Base-by-base conservation (phyloP, 306 rosid genomes). In the Pachyrhizus erosus region DNA sequence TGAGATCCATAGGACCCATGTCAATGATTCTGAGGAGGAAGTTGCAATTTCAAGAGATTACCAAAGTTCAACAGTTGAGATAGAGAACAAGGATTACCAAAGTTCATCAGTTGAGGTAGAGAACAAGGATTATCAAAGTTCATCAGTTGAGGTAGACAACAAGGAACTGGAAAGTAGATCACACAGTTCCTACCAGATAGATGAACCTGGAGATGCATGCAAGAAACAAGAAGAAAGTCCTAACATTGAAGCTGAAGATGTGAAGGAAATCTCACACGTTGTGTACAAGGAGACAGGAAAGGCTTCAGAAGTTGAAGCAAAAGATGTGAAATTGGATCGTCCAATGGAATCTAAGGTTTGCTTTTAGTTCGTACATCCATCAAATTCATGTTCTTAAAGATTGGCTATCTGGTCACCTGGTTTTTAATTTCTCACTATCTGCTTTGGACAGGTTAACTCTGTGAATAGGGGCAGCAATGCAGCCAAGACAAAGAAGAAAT, bases 341-440 rank as follows among this genome's bases (percentile, higher is more conserved):
- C 82, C n/a, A 42, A 90, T 80, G 83, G 87, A 86, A 87, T 65
- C 89, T 71, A 86, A 74, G 99, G 98, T 96, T 70, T 83, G 81
- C 42, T 3, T 54, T 78, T 52, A 76, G 13, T 71, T 58, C 80
- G 51, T 57, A 48, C 58, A 64, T 64, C 65, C 27, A 66, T 75
- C 23, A 57, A 45, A 85, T 70, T 81, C 42, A 17, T 70, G 48
- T 76, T 84, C 66, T 61, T 13, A 45, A 83, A 77, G 73, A 26
- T 71, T 33, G 43, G 37, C 52, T 65, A 23, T 73, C 78, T 60
- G 43, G 27, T 76, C 80, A 55, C 72, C 24, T 62, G 48, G 55
- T 72, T 60, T 81, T 69, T 40, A 69, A 58, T 69, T 64, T 79
- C 65, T 80, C 64, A 42, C 73, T 10, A 33, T 73, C 81, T 62